phyloP scores from a whole-genome alignment of 306 rosid species.

The Lithocarpus polystachyus region DNA sequence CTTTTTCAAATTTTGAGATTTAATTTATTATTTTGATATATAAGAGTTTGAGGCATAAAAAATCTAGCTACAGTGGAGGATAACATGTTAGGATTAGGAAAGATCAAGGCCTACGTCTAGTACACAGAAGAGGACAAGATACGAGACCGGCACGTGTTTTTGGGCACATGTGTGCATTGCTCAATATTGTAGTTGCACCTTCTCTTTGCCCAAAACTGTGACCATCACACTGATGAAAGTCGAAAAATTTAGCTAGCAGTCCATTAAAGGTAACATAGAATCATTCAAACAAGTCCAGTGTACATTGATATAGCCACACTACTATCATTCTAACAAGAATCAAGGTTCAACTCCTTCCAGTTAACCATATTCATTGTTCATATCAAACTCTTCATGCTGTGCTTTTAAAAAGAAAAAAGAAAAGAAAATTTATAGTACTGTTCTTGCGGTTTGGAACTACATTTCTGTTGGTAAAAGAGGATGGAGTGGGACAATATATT shows the following conservation, averaged over 20 bases:
- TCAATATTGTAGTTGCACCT: background rate
- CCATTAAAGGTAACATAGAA: background rate
- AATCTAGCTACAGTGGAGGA: too few species aligned
- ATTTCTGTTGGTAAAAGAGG: background rate
- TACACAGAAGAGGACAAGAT: too few species aligned
- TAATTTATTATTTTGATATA: too few species aligned
- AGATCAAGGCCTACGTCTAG: too few species aligned
- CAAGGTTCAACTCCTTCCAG: background rate
- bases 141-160: too few species aligned
- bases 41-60: too few species aligned
- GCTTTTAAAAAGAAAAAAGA: too few species aligned
- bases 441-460: too few species aligned
- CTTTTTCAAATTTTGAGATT: too few species aligned
- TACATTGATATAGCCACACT: background rate
- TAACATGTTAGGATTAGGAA: too few species aligned
- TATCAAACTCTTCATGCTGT: background rate
- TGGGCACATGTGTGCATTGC: too few species aligned
- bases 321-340: background rate
- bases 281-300: background rate
- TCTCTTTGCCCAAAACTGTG: background rate
- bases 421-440: too few species aligned
- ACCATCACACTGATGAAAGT: background rate
- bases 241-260: background rate
- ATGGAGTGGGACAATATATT: background rate
- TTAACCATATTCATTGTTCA: background rate